Evolutionary conservation across 176 grass and related monocot genomes (phyloP).

Genomic region (Eragrostis nindensis): DNA sequence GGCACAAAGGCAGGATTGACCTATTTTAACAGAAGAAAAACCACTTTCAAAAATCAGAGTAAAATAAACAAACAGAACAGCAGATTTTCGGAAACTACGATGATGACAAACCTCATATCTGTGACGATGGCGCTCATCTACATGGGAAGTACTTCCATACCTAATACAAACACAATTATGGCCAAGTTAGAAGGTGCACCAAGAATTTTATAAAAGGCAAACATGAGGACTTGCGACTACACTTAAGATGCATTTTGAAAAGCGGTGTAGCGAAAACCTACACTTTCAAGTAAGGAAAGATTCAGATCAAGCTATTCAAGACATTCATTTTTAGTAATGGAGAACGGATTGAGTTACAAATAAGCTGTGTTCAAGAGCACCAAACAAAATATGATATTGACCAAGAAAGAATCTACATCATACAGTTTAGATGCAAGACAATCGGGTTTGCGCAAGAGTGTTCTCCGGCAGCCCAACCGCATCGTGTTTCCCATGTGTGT

Average conservation of each 20-base stretch:
- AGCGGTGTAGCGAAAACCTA: background rate
- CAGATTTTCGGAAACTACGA: constrained; percentile 23
- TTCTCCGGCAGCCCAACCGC: constrained; percentile 85
- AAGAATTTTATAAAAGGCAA: constrained; percentile 12
- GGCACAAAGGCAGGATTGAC: constrained; percentile 85
- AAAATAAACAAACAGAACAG: background rate
- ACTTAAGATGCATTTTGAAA: background rate
- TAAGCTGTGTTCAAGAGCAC: background rate
- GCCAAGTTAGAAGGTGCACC: constrained; percentile 33
- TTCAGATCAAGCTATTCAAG: background rate
- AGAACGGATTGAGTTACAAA: background rate
- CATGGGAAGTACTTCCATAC: constrained; percentile 66
- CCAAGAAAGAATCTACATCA: constrained; percentile 6
- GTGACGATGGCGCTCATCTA: constrained; percentile 97
- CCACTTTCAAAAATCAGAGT: constrained; percentile 14
- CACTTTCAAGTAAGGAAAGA: background rate
- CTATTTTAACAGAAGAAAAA: constrained; percentile 42
- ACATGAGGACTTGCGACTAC: background rate
- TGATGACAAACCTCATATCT: constrained; percentile 84
- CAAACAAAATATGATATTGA: constrained; percentile 21
- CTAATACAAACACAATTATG: constrained; percentile 53
- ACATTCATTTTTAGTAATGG: background rate
- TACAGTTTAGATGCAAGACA: constrained; percentile 92
- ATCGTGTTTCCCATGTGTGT: constrained; percentile 98
- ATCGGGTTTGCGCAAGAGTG: constrained; percentile 63